Percentiles rank a stretch among this genome's conserved stretches.
phyloP scores from a whole-genome alignment of 108 stramenopile genomes.

The Pseudonitzschia multiseries region DNA sequence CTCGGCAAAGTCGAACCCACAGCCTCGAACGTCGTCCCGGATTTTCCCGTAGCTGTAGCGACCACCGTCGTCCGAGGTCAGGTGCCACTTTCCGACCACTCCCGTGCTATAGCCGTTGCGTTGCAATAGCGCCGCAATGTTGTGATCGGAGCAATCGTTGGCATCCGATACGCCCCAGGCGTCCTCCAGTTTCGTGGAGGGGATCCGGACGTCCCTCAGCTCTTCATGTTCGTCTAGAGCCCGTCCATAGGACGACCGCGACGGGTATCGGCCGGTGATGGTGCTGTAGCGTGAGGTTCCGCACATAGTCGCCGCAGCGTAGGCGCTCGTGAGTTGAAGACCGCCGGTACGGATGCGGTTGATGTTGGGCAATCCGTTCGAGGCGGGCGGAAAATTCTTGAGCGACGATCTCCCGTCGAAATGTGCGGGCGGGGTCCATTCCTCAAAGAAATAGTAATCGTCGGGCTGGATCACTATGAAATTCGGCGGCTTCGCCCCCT shows the following conservation, averaged over 20 bases:
- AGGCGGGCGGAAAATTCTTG: not conserved
- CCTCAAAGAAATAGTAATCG: slow-evolving; percentile 39
- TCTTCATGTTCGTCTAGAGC: not conserved
- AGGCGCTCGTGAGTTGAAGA: slow-evolving; percentile 34
- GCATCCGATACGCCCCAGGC: not conserved
- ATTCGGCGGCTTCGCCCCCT: slow-evolving; percentile 15
- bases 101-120: slow-evolving; percentile 32
- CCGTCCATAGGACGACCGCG: slow-evolving; percentile 20
- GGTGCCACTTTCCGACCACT: slow-evolving; percentile 42
- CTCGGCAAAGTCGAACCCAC: slow-evolving; percentile 27
- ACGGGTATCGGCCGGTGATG: slow-evolving; percentile 36
- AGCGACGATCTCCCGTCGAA: not conserved
- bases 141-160: slow-evolving; percentile 22
- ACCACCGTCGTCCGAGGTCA: not conserved
- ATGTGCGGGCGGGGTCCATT: slow-evolving; percentile 33
- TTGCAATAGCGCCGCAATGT: slow-evolving; percentile 32
- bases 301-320: slow-evolving; percentile 35
- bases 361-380: slow-evolving; percentile 27
- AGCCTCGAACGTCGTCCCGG: not conserved
- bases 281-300: slow-evolving; percentile 39
- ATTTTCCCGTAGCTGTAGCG: slow-evolving; percentile 5
- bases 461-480: slow-evolving; percentile 55
- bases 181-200: slow-evolving; percentile 41
- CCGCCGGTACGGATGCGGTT: slow-evolving; percentile 23
- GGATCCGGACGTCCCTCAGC: slow-evolving; percentile 24